Conservation (phyloP, 2,329 filamentous ascomycete genomes). For the Fusarium torulosum region DNA sequence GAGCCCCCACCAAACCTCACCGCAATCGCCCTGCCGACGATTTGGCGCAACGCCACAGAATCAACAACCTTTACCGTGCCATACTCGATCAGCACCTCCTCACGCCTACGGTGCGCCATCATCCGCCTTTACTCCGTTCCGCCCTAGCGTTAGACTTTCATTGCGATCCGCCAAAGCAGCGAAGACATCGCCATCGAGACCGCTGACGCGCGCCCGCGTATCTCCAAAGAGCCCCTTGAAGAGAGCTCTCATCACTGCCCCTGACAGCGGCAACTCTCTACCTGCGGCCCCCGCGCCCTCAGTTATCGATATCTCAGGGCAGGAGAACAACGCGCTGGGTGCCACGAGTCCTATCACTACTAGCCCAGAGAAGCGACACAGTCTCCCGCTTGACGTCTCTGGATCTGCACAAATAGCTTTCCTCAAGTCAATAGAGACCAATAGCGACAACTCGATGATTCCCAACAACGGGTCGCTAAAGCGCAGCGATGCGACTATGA, state of each 20-base stretch:
- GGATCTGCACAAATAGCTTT: constrained; percentile 65
- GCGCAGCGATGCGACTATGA: constrained; percentile 91
- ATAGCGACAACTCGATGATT: constrained; percentile 51
- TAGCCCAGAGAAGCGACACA: constrained; percentile 64
- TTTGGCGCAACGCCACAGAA: constrained; percentile 55
- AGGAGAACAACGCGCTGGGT: constrained; percentile 57
- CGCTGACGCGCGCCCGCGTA: constrained; percentile 72
- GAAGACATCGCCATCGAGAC: constrained; percentile 66
- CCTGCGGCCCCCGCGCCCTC: constrained; percentile 57
- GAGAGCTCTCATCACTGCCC: constrained; percentile 77
- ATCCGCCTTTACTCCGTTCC: constrained; percentile 73
- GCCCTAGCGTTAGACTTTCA: constrained; percentile 75
- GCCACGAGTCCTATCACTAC: constrained; percentile 53
- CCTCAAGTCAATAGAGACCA: constrained; percentile 64
- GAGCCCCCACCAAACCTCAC: constrained; percentile 60
- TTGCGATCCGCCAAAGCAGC: constrained; percentile 72
- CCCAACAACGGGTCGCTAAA: constrained; percentile 82
- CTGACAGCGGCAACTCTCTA: constrained; percentile 76
- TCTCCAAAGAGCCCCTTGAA: constrained; percentile 87
- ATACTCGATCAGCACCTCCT: constrained; percentile 54
- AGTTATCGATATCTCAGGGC: constrained; percentile 57
- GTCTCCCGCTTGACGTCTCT: constrained; percentile 68
- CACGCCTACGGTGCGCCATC: constrained; percentile 51
- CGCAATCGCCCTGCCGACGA: constrained; percentile 66
- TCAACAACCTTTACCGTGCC: constrained; percentile 50